These are phyloP conservation scores for Hymenoscyphus scutula DNA, from an alignment of 2,329 filamentous ascomycete genomes.

Conservation along the genomic window DNA sequence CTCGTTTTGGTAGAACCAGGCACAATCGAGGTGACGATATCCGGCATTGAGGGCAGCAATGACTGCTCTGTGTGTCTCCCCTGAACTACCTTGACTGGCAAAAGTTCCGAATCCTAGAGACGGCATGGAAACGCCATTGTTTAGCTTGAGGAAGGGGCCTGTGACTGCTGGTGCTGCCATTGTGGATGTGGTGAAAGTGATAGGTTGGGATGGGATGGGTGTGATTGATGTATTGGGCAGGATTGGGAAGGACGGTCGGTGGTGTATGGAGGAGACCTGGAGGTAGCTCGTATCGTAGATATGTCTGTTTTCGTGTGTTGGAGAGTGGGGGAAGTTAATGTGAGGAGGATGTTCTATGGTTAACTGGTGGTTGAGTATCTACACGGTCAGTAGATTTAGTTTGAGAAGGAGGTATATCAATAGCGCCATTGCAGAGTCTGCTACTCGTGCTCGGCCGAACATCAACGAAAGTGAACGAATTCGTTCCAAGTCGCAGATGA, in stretches of 20 bases:
- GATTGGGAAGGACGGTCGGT: neutral
- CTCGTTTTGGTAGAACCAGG: slow-evolving; percentile 79
- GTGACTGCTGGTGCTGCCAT: slow-evolving; percentile 33
- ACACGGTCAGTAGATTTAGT: neutral
- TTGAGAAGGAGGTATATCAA: slow-evolving; percentile 6
- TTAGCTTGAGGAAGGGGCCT: slow-evolving; percentile 36
- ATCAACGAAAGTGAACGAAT: neutral
- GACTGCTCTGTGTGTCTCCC: slow-evolving; percentile 47
- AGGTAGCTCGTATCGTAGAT: neutral
- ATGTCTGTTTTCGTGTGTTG: neutral
- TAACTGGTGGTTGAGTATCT: neutral
- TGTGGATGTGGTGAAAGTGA: neutral
- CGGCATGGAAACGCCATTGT: slow-evolving; percentile 40
- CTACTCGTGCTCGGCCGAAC: neutral
- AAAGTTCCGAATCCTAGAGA: slow-evolving; percentile 47
- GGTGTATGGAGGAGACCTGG: neutral
- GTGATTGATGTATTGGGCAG: neutral
- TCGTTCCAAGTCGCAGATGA: neutral
- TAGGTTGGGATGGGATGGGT: neutral
- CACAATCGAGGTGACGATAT: slow-evolving; percentile 67
- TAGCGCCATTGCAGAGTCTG: neutral
- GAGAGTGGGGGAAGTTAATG: slow-evolving; percentile 3
- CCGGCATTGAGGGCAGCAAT: slow-evolving; percentile 64
- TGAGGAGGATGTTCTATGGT: neutral
- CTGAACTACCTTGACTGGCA: slow-evolving; percentile 35